Base-by-base conservation (phyloP, 176 grass and related monocot species). In the Hordeum vulgare region DNA sequence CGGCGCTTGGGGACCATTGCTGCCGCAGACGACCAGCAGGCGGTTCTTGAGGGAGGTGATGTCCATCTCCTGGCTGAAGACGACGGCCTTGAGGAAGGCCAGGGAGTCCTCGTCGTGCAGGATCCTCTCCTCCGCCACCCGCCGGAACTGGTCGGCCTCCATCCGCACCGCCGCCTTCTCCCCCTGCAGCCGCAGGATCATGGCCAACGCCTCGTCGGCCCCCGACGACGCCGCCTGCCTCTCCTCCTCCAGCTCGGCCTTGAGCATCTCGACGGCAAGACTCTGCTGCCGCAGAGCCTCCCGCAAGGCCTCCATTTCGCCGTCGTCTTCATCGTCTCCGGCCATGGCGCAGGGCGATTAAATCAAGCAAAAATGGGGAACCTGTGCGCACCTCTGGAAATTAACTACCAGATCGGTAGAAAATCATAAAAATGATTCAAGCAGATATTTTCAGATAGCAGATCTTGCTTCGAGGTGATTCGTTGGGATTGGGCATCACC, bases 111-210 rank as follows among this genome's bases (percentile, higher is more conserved):
- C 91, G 70, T 98, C 91, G 67, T 98, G 90, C 23, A 76, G 28
- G 87, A 95, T 93, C 83, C 89, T 92, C 80, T 98, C 90, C 79
- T 95, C 90, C 0, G 96, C 87, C 47, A 92, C 86, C 61, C 91
- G 87, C 25, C 86, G 90, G 85, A 94, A 98, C 76, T 98, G 93
- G 39, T 79, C 66, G 14, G 70, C 75, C 83, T 95, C 87, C 76
- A 98, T 91, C 69, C 87, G 80, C 68, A 75, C 89, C 47, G 88
- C 80, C 2, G 93, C 93, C 89, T 92, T 98, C 87, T 98, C 92
- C 40, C 85, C 84, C 66, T 98, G 92, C 33, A 98, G 80, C 15
- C 96, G 84, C 21, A 95, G 71, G 86, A 98, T 98, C 92, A 98
- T 98, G 26, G 90, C 79, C 80, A 98, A 77, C 25, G 92, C 89